Percentiles rank a stretch among this genome's conserved stretches.
Conservation (phyloP, 139 green algal species). For the Tetraselmis chui region DNA sequence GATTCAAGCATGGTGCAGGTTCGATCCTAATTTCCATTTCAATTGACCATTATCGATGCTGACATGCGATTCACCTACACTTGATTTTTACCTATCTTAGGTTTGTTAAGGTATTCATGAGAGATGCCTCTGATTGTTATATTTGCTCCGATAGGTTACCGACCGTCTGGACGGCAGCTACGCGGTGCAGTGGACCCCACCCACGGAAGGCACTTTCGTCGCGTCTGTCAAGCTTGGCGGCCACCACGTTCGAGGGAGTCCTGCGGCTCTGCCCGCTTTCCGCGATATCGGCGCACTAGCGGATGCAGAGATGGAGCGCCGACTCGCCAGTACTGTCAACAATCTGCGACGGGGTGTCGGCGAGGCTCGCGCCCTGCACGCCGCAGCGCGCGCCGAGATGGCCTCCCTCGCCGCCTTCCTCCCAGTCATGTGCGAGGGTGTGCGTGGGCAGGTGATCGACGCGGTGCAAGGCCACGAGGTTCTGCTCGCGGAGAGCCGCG, state of each 20-base stretch:
- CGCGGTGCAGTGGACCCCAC: slow-evolving; percentile 13
- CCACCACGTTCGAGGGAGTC: slow-evolving; percentile 17
- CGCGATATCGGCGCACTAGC: slow-evolving; percentile 20
- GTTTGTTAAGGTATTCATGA: too few species aligned
- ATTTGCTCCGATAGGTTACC: too few species aligned
- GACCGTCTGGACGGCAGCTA: slow-evolving; percentile 30
- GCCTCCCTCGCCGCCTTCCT: slow-evolving; percentile 17
- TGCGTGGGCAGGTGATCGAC: slow-evolving; percentile 9
- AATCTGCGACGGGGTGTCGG: slow-evolving; percentile 14
- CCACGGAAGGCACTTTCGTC: slow-evolving; percentile 18
- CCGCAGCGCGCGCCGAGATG: slow-evolving; percentile 10
- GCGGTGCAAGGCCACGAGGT: slow-evolving; percentile 14
- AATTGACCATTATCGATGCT: too few species aligned
- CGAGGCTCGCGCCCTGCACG: slow-evolving; percentile 12
- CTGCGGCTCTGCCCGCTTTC: slow-evolving; percentile 19
- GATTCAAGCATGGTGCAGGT: neutral
- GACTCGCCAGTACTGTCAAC: slow-evolving; percentile 7
- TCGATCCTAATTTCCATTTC: too few species aligned
- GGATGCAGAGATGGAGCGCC: slow-evolving; percentile 17
- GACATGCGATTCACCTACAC: too few species aligned
- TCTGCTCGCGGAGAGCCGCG: slow-evolving; percentile 30
- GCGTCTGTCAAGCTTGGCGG: slow-evolving; percentile 6
- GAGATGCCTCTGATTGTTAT: too few species aligned
- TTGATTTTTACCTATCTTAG: too few species aligned
- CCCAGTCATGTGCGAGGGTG: slow-evolving; percentile 21